Conservation (phyloP, 208 protist genomes). For the Wallacemonas sp. region DNA sequence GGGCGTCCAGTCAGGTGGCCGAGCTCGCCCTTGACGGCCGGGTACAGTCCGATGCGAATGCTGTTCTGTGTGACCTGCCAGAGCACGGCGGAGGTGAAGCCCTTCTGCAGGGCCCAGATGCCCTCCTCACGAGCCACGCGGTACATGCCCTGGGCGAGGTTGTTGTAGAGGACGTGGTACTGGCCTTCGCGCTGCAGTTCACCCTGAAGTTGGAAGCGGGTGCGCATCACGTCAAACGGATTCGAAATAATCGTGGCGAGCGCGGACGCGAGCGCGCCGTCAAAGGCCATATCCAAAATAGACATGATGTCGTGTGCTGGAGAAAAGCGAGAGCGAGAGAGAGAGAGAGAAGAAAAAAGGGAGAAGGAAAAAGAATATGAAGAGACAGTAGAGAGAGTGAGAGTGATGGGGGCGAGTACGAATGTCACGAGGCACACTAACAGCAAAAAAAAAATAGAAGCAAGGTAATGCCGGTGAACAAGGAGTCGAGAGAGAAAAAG, state of each 20-base stretch:
- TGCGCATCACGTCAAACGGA: conserved; percentile 78
- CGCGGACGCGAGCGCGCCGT: conserved; percentile 49
- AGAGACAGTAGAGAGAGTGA: too few species aligned
- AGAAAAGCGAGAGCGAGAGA: too few species aligned
- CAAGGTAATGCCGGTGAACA: neutral
- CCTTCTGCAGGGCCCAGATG: conserved; percentile 56
- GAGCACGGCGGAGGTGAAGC: conserved; percentile 40
- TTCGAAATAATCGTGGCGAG: conserved; percentile 61
- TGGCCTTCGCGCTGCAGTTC: conserved; percentile 76
- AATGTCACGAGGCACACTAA: neutral
- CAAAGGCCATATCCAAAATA: conserved; percentile 48
- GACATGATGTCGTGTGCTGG: too few species aligned
- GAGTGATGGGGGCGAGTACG: neutral
- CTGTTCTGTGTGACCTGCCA: conserved; percentile 72
- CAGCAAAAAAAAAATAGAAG: conserved; percentile 2
- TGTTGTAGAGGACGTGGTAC: conserved; percentile 49
- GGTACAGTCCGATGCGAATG: conserved; percentile 65
- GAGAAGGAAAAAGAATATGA: too few species aligned
- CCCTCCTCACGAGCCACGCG: conserved; percentile 50
- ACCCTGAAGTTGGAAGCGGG: too few species aligned
- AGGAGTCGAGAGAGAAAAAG: too few species aligned
- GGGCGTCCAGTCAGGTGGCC: neutral
- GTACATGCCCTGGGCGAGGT: conserved; percentile 50
- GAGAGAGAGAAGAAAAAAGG: too few species aligned
- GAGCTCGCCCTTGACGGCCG: conserved; percentile 37